phyloP scores from a whole-genome alignment of 2,329 filamentous ascomycete genomes.

The Exophiala phaeomuriformis region DNA sequence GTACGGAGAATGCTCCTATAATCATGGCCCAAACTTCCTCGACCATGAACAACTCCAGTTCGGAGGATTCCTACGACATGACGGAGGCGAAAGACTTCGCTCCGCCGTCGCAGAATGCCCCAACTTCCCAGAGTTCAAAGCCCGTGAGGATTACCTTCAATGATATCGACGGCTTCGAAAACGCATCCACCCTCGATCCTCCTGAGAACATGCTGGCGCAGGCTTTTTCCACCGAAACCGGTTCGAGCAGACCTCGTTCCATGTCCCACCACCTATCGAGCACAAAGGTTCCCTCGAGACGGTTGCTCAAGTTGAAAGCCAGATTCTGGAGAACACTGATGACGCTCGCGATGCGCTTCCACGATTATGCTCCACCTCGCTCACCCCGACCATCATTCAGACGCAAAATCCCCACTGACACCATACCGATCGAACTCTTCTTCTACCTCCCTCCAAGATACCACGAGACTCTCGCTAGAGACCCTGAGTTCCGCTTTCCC shows the following conservation, averaged over 20 bases:
- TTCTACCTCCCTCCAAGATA: conserved; percentile 53
- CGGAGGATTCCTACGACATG: conserved; percentile 10
- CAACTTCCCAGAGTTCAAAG: background rate
- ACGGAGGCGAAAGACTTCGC: conserved; percentile 21
- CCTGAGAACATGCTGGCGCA: conserved; percentile 10
- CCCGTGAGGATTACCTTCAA: conserved; percentile 10
- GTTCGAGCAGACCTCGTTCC: conserved; percentile 17
- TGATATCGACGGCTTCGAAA: conserved; percentile 6
- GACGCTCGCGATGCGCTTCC: conserved; percentile 61
- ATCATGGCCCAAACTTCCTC: conserved; percentile 3
- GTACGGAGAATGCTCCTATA: background rate
- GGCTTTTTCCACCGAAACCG: conserved; percentile 6
- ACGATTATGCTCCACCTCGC: conserved; percentile 54
- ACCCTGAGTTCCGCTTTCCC: conserved; percentile 43
- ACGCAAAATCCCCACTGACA: conserved; percentile 47
- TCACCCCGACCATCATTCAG: conserved; percentile 56
- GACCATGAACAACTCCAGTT: conserved; percentile 2
- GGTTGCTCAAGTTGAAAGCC: conserved; percentile 57
- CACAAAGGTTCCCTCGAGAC: conserved; percentile 37
- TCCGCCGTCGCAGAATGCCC: background rate
- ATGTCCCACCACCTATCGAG: conserved; percentile 25
- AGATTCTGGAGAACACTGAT: conserved; percentile 61
- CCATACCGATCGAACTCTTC: conserved; percentile 47
- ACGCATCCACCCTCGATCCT: conserved; percentile 12
- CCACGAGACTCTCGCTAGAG: conserved; percentile 27